Percentiles rank a stretch among this genome's conserved stretches.
Conservation (phyloP, 345 rosid genomes). For the Dipteronia sinensis region DNA sequence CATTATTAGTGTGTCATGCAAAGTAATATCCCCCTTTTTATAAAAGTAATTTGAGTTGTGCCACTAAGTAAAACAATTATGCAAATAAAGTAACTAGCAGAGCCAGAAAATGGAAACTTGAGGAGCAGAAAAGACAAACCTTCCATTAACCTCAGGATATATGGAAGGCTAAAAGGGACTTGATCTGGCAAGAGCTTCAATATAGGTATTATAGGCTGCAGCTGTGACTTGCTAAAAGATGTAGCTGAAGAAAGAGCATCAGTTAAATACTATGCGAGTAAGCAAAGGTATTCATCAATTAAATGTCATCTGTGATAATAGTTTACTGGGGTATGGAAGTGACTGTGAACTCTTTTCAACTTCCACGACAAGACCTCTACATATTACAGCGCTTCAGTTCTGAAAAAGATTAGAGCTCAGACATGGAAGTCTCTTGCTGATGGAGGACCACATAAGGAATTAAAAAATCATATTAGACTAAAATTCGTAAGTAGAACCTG, state of each 20-base stretch:
- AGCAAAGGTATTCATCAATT: not conserved
- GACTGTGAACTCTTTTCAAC: not conserved
- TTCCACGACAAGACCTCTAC: not conserved
- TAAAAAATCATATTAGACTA: no score
- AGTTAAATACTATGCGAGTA: not conserved
- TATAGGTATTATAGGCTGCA: slow-evolving; percentile 58
- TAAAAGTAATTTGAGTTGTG: no score
- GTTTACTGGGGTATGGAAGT: not conserved
- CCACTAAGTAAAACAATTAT: not conserved
- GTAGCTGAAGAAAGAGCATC: slow-evolving; percentile 59
- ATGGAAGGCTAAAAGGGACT: slow-evolving; percentile 29
- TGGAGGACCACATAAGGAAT: no score
- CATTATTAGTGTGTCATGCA: no score
- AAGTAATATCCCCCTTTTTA: not conserved
- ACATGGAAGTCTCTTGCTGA: not conserved
- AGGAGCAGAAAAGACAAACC: slow-evolving; percentile 42
- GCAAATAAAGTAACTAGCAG: not conserved
- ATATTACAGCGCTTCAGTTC: not conserved
- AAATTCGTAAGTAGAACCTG: no score
- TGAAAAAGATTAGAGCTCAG: not conserved
- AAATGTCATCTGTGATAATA: not conserved
- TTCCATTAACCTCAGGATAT: slow-evolving; percentile 44
- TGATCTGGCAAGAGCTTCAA: slow-evolving; percentile 53
- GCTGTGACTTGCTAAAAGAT: slow-evolving; percentile 58
- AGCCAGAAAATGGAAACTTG: slow-evolving; percentile 12